Evolutionary conservation across 306 rosid genomes (phyloP).

Genomic region (Vigna mungo): DNA sequence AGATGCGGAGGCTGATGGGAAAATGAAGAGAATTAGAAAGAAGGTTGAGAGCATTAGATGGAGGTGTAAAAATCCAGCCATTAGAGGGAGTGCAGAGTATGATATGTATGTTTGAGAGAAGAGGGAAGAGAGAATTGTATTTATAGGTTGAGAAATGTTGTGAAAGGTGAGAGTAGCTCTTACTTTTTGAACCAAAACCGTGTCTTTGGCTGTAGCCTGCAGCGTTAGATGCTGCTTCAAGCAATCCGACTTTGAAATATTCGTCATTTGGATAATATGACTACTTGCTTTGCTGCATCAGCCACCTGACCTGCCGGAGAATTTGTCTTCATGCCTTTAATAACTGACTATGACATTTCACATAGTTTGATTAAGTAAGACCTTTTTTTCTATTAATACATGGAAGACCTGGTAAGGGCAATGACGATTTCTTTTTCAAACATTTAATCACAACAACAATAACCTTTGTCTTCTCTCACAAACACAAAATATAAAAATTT

Average conservation of each 20-base stretch:
- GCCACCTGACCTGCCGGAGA: not conserved
- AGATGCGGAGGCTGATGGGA: slow-evolving; percentile 43
- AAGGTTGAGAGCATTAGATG: slow-evolving; percentile 29
- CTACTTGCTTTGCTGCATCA: slow-evolving; percentile 1
- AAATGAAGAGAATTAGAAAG: slow-evolving; percentile 44
- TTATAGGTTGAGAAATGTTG: slow-evolving; percentile 21
- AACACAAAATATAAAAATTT: not conserved
- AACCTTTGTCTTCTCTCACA: not conserved
- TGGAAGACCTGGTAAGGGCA: not conserved
- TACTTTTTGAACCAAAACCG: slow-evolving; percentile 46
- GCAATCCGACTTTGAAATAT: slow-evolving; percentile 41
- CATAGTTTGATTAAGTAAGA: not conserved
- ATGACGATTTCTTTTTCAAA: not conserved
- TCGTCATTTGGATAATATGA: not conserved
- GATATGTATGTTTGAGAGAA: not conserved
- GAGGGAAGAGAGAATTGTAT: slow-evolving; percentile 9
- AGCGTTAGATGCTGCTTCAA: slow-evolving; percentile 11
- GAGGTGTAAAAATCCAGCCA: slow-evolving; percentile 8
- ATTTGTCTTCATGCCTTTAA: slow-evolving; percentile 4
- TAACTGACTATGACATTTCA: not conserved
- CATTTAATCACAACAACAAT: not conserved
- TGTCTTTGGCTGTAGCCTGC: slow-evolving; percentile 37
- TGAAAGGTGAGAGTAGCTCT: slow-evolving; percentile 46
- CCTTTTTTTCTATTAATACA: not conserved
- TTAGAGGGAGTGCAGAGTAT: not conserved